Conservation (phyloP, 257 asterid genomes). For the Pogostemon cablin region DNA sequence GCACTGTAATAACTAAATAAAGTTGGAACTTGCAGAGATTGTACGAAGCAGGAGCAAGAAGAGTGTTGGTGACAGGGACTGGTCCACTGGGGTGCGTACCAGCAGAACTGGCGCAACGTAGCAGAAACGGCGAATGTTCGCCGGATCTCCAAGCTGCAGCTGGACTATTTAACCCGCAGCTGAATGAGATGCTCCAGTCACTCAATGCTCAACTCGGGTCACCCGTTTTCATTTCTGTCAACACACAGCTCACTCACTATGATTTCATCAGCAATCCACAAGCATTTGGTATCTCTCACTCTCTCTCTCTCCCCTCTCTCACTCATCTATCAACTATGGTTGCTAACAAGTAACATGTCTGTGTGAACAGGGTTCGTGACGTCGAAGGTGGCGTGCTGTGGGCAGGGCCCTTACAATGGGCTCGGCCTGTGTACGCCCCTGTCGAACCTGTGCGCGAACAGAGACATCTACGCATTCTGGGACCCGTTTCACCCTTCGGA, state of each 20-base stretch:
- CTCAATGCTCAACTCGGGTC: conserved; percentile 59
- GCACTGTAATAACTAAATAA: neutral
- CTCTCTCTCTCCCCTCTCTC: neutral
- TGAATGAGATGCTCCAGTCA: conserved; percentile 46
- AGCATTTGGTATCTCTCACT: conserved; percentile 48
- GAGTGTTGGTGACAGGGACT: conserved; percentile 81
- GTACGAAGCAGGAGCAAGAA: conserved; percentile 64
- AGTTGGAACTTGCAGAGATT: conserved; percentile 47
- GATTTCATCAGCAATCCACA: conserved; percentile 71
- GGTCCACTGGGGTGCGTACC: conserved; percentile 97
- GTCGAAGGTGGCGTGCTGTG: conserved; percentile 67
- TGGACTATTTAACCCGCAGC: conserved; percentile 66
- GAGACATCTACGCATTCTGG: conserved; percentile 67
- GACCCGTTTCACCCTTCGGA: conserved; percentile 75
- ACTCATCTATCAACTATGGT: no score
- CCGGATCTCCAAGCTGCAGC: conserved; percentile 68
- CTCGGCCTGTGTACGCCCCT: conserved; percentile 53
- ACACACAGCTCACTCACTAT: conserved; percentile 57
- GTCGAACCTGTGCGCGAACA: conserved; percentile 63
- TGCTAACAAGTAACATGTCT: neutral
- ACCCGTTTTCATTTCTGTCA: conserved; percentile 68
- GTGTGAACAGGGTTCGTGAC: conserved; percentile 54
- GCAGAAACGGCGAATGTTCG: conserved; percentile 70
- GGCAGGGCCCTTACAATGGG: conserved; percentile 70
- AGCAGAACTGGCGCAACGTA: conserved; percentile 61